Base-by-base conservation (phyloP, 768 basidiomycete species). In the Holtermanniella nyarrowii region DNA sequence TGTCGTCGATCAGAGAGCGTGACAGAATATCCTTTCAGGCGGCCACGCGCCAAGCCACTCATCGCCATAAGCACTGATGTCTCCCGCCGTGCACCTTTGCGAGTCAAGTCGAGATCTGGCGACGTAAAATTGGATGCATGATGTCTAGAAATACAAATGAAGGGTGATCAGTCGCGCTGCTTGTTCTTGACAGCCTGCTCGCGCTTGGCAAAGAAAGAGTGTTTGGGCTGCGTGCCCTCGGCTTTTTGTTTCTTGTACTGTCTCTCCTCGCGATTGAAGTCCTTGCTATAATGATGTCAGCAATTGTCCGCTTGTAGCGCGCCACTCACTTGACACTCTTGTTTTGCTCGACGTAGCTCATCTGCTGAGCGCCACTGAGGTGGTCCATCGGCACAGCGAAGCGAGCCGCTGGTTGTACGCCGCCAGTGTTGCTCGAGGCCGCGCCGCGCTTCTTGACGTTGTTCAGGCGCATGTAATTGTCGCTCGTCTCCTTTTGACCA, bases 261-360 rank as follows among this genome's bases (percentile, higher is more conserved):
- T 40, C 59, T 26, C 16, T 66, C 65, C 46, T 68, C 66, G 40
- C 58, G 44, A 21, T 54, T 58, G 24, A 67, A 56, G 18, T 62
- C 53, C 53, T 68, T 67, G 49, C 68, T 71, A 42, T 0, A 37
- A 26, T 7, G 42, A 44, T 27, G 44, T 44, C 43, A 52, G 27
- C 26, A 20, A 11, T 42, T 20, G 43, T 16, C 14, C 4, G 20
- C 12, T 16, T 21, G 42, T 41, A 1, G 27, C 24, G 0, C n/a
- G 18, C 10, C 0, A 67, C 72, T 57, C 52, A 73, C 72, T 73
- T 73, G 52, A 71, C 52, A 39, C 59, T 61, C 56, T 68, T 72
- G 43, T 68, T 70, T 53, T 65, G 60, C 52, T 73, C 72, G 31
- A 59, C 57, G 52, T 73, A 73, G 55, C 63, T 66, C 62, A 73